Evolutionary conservation across 1,139 yeast species (phyloP), one percentile per base, ranked within the genome.

Genomic region (Geotrichum carabidarum): DNA sequence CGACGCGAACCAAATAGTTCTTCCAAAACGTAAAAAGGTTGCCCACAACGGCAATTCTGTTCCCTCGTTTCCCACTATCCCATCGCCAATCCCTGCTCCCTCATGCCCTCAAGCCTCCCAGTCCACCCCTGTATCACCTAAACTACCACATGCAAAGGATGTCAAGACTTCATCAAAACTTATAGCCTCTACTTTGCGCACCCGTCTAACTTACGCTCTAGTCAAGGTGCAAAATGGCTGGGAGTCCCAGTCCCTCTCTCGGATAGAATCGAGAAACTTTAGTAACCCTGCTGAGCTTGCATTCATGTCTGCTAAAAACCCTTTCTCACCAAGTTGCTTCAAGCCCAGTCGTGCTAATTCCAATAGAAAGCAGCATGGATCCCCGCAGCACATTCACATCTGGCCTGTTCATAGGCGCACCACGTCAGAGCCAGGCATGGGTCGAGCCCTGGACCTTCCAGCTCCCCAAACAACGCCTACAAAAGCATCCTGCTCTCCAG

Each of bases 131-230:
- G 32, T 22, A 17, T 42, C 44, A 17, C 44, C 44, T 2, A 42
- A 22, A 14, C 27, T 30, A 9, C 9, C 17, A 17, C 31, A 42
- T 17, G 30, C 8, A 11, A 18, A 15, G 18, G 27, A 8, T 11
- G 8, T 22, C 32, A 22, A 42, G 11, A 4, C 32, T 8, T 5
- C 35, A 22, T 12, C 32, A 11, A 14, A 43, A 9, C 14, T 72
- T 57, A 69, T 77, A 32, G 74, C 79, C 0, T 65, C 71, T 30
- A 73, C 72, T 55, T 66, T 77, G 44, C 71, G 73, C 56, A 74
- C 79, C 14, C 66, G 80, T 50, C 65, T 77, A 17, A 73, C 77
- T 51, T 75, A 73, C 63, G 81, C 81, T 7, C 68, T 74, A 60
- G 69, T 76, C 36, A 77, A 77, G 62, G 68, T 75, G 45, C 78